A percentile compares a stretch with the other conserved stretches of the same genome.
These are phyloP conservation scores for Corrigiola litoralis DNA, from an alignment of 179 eudicot genomes.

Conservation along the genomic window DNA sequence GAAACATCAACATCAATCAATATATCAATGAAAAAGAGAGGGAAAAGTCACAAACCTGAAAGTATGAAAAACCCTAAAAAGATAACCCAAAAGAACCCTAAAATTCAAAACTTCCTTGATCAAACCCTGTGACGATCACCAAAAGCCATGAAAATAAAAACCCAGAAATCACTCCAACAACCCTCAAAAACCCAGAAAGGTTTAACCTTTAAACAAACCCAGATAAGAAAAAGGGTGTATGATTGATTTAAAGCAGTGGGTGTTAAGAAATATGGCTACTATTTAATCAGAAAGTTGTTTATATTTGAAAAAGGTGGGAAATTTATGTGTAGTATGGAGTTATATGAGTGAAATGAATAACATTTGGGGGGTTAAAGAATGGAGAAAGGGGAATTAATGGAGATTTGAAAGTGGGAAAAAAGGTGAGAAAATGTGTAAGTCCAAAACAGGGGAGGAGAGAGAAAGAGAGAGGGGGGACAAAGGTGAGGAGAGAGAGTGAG, in stretches of 20 bases:
- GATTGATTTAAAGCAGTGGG: no score
- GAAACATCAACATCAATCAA: background rate
- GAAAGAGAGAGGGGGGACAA: background rate
- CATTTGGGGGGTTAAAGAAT: background rate
- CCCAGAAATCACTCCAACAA: background rate
- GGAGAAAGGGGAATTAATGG: background rate
- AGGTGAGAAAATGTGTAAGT: background rate
- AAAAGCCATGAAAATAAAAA: background rate
- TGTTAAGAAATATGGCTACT: no score
- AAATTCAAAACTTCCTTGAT: background rate
- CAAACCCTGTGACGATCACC: conserved; percentile 2
- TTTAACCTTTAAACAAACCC: no score
- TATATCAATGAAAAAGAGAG: background rate
- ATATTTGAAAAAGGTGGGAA: background rate
- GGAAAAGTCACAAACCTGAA: conserved; percentile 6
- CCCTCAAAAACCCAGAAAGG: background rate
- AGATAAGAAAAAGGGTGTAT: no score
- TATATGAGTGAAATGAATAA: background rate
- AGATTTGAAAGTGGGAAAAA: no score
- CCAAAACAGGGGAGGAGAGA: background rate
- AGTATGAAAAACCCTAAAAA: conserved; percentile 5
- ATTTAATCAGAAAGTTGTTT: background rate
- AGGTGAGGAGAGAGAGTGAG: background rate
- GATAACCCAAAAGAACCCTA: background rate
- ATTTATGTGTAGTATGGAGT: background rate